Evolutionary conservation across 495 filamentous ascomycete genomes (phyloP), one percentile per base, ranked within the genome.

Genomic region (Haplographium delicatum): DNA sequence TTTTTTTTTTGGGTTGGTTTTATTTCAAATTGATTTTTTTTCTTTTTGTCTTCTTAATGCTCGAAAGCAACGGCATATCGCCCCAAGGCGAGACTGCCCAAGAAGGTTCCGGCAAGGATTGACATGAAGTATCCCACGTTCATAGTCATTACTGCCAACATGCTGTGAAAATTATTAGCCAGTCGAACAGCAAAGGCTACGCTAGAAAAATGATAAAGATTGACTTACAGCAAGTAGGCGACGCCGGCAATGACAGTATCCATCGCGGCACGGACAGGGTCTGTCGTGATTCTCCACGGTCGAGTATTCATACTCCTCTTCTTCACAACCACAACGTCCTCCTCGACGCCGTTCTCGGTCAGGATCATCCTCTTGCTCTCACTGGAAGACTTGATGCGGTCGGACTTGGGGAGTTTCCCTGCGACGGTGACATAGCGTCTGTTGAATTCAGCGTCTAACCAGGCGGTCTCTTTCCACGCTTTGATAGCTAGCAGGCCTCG

Each of bases 111-210:
- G 5, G 70, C 86, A 19, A 97, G 78, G 1, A 95, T 78, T 1
- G 91, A 89, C 22, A 91, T 68, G 68, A 96, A 96, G 61, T 95
- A 97, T n/a, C 91, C 91, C 37, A 96, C 79, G 60, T 97, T 97
- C 80, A 91, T 79, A 3, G 89, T 93, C 91, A 97, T 97, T 58
- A 95, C 87, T n/a, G 88, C 91, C 69, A 97, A 72, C 91, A 97
- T 97, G 43, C 91, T 97, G 60, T 24, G 23, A 18, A 23, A 4
- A 18, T n/a, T 15, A 31, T 57, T 40, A 60, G 46, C 19, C 25
- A 7, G 23, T 30, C 10, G 13, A 46, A 6, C n/a, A 24, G 28
- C 9, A 19, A 19, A 38, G 20, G 41, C 18, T 47, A 11, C 27
- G 54, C 30, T n/a, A n/a, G n/a, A n/a, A n/a, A n/a, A n/a, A n/a